A percentile compares a stretch with the other conserved stretches of the same genome.
Conservation (phyloP, 495 filamentous ascomycete species). For the Chaetomidium leptoderma region DNA sequence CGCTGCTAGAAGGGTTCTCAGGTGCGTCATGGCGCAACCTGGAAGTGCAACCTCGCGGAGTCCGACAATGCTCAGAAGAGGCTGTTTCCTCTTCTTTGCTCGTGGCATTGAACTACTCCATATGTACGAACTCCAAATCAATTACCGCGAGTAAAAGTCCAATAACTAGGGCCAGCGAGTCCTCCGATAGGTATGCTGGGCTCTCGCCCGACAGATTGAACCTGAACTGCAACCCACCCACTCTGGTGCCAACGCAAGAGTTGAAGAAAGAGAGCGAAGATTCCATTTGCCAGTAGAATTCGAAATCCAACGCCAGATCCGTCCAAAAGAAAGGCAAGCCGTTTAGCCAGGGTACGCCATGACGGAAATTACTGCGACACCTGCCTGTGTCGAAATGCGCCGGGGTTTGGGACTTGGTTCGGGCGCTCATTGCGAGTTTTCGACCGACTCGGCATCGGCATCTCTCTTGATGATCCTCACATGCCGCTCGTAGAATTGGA, state of each 20-base stretch:
- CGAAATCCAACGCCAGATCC: neutral
- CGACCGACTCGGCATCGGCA: slow-evolving; percentile 9
- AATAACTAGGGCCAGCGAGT: too few species aligned
- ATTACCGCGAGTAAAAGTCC: neutral
- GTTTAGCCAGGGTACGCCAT: neutral
- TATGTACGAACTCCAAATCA: neutral
- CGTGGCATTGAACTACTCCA: neutral
- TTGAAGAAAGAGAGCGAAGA: neutral
- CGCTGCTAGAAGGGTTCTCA: neutral
- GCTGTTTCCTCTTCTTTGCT: neutral
- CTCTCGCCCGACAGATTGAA: too few species aligned
- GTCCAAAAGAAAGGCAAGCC: neutral
- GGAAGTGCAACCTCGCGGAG: too few species aligned
- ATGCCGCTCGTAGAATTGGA: slow-evolving; percentile 58
- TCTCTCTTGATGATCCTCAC: slow-evolving; percentile 46
- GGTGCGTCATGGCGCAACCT: slow-evolving; percentile 9
- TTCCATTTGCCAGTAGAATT: neutral
- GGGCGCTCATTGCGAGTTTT: neutral
- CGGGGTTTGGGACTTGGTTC: too few species aligned
- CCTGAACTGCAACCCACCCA: neutral
- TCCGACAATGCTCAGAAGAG: too few species aligned
- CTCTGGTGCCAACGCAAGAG: neutral
- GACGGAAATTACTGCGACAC: neutral
- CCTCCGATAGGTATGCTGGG: too few species aligned
- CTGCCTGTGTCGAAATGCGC: neutral